Percentiles rank a stretch among this genome's conserved stretches.
Evolutionary conservation across 495 filamentous ascomycete genomes (phyloP).

Genomic region (Aspergillus coremiiformis): DNA sequence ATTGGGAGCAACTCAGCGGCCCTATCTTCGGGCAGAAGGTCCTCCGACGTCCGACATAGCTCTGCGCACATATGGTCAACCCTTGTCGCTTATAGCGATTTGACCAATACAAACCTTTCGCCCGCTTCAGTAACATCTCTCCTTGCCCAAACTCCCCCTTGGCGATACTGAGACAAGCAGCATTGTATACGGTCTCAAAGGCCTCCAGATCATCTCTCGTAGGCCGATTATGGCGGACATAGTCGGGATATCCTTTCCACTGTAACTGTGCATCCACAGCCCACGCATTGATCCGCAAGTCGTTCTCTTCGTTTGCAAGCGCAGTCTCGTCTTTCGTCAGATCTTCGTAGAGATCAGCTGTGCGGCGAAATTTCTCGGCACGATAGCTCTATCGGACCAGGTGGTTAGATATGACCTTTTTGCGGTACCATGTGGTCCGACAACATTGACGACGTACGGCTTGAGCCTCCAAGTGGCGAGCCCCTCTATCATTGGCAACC

Average conservation of each 20-base stretch:
- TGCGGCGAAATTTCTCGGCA: constrained; percentile 68
- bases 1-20: constrained; percentile 78
- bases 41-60: constrained; percentile 75
- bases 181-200: constrained; percentile 92
- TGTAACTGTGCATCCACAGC: constrained; percentile 81
- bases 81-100: not conserved
- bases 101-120: constrained; percentile 48
- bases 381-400: constrained; percentile 57
- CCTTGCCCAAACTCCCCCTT: constrained; percentile 68
- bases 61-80: constrained; percentile 39
- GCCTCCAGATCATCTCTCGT: constrained; percentile 73
- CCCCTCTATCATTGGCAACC: constrained; percentile 48
- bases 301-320: constrained; percentile 65
- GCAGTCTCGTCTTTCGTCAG: constrained; percentile 43
- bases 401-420: constrained; percentile 3
- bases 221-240: constrained; percentile 49
- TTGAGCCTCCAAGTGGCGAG: constrained; percentile 83
- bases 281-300: constrained; percentile 76
- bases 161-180: constrained; percentile 78
- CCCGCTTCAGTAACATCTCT: constrained; percentile 71
- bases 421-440: not conserved
- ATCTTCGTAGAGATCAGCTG: constrained; percentile 60
- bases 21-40: constrained; percentile 77
- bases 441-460: constrained; percentile 45
- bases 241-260: constrained; percentile 59